phyloP scores from a whole-genome alignment of 164 flowering plant genomes.

The Dillenia suffruticosa region DNA sequence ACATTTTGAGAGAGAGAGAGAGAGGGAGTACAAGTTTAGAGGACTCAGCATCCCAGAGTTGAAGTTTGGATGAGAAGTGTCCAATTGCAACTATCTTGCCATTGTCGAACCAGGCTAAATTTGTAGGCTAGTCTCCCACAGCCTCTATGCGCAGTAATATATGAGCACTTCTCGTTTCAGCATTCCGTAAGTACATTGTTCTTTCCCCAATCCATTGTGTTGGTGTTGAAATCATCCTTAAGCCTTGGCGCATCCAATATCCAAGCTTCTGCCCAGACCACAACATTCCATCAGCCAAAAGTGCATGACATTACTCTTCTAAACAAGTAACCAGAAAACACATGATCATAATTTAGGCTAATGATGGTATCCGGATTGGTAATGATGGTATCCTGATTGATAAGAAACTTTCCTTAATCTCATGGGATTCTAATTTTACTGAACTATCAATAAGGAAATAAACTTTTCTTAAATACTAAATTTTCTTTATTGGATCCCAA shows the following conservation, averaged over 20 bases:
- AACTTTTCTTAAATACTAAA: too few relatives aligned
- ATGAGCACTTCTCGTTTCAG: conserved; percentile 3
- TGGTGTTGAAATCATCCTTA: conserved; percentile 34
- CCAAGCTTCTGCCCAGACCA: conserved; percentile 23
- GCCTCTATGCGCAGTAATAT: conserved; percentile 14
- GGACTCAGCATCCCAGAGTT: conserved; percentile 49
- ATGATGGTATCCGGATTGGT: too few relatives aligned
- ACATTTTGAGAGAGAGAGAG: not conserved
- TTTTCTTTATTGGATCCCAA: too few relatives aligned
- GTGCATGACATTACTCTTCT: too few relatives aligned
- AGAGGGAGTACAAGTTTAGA: conserved; percentile 20
- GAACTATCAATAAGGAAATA: too few relatives aligned
- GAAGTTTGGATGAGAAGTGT: conserved; percentile 22
- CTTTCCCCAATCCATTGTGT: conserved; percentile 54
- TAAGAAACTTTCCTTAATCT: too few relatives aligned
- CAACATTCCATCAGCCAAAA: not conserved
- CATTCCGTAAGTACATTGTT: conserved; percentile 44
- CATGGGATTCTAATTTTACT: too few relatives aligned
- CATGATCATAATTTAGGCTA: not conserved
- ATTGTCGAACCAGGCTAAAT: conserved; percentile 47
- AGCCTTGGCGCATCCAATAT: conserved; percentile 44
- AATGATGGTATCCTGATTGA: too few relatives aligned
- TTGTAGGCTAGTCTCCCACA: conserved; percentile 24
- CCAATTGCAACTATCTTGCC: conserved; percentile 40
- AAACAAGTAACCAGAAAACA: not conserved